phyloP scores from a whole-genome alignment of 1,139 yeast genomes.

The Petasospora rhodanensis region DNA sequence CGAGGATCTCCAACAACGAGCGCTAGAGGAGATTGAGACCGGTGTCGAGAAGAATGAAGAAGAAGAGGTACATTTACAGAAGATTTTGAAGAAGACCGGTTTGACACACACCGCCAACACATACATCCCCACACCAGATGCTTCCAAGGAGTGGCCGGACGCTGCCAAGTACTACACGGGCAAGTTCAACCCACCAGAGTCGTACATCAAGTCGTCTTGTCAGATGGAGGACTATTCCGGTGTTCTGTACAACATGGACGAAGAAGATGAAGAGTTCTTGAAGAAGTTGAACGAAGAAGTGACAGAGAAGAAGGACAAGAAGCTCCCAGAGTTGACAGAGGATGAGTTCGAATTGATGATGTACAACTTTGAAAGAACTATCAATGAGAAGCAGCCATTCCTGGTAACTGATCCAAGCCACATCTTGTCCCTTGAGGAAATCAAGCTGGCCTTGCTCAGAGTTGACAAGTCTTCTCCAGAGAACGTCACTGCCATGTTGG shows the following conservation, averaged over 20 bases:
- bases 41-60: conserved; percentile 99
- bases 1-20: conserved; percentile 68
- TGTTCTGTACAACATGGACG: conserved; percentile 86
- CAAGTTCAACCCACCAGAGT: conserved; percentile 64
- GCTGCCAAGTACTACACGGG: conserved; percentile 69
- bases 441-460: conserved; percentile 43
- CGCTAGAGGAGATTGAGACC: conserved; percentile 85
- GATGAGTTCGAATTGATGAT: conserved; percentile 82
- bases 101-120: conserved; percentile 46
- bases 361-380: conserved; percentile 67
- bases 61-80: conserved; percentile 93
- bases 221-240: conserved; percentile 94
- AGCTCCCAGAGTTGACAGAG: conserved; percentile 53
- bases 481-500: conserved; percentile 30
- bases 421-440: conserved; percentile 65
- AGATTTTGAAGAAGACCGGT: conserved; percentile 45
- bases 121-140: conserved; percentile 97
- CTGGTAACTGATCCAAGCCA: conserved; percentile 79
- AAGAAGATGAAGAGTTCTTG: conserved; percentile 71
- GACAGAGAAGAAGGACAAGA: conserved; percentile 11
- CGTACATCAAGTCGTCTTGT: conserved; percentile 85
- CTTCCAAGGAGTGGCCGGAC: conserved; percentile 77
- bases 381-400: conserved; percentile 83
- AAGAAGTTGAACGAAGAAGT: conserved; percentile 34
- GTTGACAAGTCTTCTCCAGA: conserved; percentile 29